These are phyloP conservation scores for Cardamine occulta DNA, from an alignment of 345 rosid genomes.

Conservation along the genomic window DNA sequence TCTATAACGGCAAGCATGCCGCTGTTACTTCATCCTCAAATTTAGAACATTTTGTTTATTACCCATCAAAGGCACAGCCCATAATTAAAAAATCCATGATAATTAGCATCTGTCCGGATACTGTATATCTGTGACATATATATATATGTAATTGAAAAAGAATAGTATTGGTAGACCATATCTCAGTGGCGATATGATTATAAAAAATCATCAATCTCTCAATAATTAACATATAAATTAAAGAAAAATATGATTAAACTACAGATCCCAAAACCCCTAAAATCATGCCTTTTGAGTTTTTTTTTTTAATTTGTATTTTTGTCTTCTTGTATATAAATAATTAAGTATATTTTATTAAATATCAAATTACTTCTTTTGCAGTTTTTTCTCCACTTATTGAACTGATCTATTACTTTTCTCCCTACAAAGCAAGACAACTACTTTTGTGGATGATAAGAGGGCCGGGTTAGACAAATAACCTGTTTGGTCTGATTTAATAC, in stretches of 20 bases:
- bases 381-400: constrained; percentile 49
- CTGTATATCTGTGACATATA: neutral
- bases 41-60: neutral
- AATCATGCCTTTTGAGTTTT: constrained; percentile 40
- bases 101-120: neutral
- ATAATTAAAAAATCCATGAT: neutral
- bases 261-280: constrained; percentile 59
- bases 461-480: neutral
- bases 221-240: constrained; percentile 23
- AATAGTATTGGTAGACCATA: constrained; percentile 46
- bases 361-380: constrained; percentile 41
- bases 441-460: constrained; percentile 28
- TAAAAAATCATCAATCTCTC: constrained; percentile 58
- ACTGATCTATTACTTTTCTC: constrained; percentile 39
- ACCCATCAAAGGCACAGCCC: neutral
- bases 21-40: neutral
- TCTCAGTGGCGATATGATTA: constrained; percentile 54
- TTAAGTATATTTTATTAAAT: neutral
- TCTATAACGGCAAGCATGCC: neutral
- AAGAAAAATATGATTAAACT: constrained; percentile 35
- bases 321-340: constrained; percentile 41
- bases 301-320: constrained; percentile 32
- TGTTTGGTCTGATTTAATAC: neutral
- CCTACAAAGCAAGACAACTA: constrained; percentile 31
- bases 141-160: neutral